phyloP scores from a whole-genome alignment of 257 asterid genomes.

The Galeopsis tetrahit region DNA sequence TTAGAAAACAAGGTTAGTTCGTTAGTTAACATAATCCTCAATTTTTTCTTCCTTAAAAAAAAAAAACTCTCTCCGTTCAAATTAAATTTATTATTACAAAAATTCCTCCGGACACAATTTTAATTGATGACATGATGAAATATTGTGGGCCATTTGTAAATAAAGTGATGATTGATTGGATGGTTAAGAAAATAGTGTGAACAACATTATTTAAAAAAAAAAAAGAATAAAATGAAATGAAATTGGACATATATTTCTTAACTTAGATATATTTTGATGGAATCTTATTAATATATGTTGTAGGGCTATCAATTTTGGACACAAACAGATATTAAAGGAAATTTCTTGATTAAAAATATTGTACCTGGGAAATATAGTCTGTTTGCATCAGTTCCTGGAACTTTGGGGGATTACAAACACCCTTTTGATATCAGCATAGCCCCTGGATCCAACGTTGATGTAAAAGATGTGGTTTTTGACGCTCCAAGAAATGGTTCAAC shows the following conservation, averaged over 20 bases:
- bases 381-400: slow-evolving; percentile 60
- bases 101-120: too few species aligned
- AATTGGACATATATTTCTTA: background rate
- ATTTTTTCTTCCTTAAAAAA: too few species aligned
- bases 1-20: slow-evolving; percentile 63
- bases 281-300: background rate
- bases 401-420: slow-evolving; percentile 65
- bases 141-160: too few species aligned
- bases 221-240: too few species aligned
- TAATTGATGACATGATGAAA: too few species aligned
- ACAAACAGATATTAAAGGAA: slow-evolving; percentile 44
- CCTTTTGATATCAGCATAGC: slow-evolving; percentile 35
- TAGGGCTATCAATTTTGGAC: slow-evolving; percentile 82
- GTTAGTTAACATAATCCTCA: background rate
- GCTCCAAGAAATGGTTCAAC: slow-evolving; percentile 66
- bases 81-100: too few species aligned
- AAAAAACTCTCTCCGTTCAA: too few species aligned
- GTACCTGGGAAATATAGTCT: slow-evolving; percentile 57
- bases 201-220: too few species aligned
- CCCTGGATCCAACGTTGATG: slow-evolving; percentile 41
- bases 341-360: slow-evolving; percentile 49
- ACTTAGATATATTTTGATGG: background rate
- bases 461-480: slow-evolving; percentile 44
- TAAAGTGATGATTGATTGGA: too few species aligned
- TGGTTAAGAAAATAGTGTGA: too few species aligned